Evolutionary conservation across 129 eudicot genomes (phyloP).

Genomic region (Artemisia annua): DNA sequence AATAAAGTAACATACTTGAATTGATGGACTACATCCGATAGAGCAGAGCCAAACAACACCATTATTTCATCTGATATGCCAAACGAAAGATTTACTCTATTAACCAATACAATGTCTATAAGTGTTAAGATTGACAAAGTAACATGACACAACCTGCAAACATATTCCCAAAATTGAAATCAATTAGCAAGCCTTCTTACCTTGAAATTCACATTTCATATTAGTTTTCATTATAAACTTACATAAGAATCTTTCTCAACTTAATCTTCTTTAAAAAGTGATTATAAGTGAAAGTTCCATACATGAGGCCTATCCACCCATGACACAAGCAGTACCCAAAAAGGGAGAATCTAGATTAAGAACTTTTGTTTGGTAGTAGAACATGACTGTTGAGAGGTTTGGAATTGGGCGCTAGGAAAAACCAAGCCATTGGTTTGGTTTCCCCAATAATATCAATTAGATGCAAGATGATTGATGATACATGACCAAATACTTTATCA

Average conservation of each 20-base stretch:
- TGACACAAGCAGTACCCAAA: conserved; percentile 74
- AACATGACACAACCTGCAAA: conserved; percentile 76
- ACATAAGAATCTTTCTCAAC: conserved; percentile 78
- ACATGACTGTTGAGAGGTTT: conserved; percentile 81
- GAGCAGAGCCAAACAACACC: conserved; percentile 88
- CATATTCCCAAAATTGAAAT: conserved; percentile 9
- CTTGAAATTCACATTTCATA: neutral
- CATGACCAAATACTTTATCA: neutral
- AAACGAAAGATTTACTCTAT: conserved; percentile 55
- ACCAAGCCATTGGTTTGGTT: conserved; percentile 93
- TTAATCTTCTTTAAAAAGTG: conserved; percentile 75
- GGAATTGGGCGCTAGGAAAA: conserved; percentile 86
- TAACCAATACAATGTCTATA: conserved; percentile 66
- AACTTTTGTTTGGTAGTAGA: conserved; percentile 78
- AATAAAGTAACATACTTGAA: conserved; percentile 61
- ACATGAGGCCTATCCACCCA: conserved; percentile 93
- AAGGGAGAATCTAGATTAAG: conserved; percentile 83
- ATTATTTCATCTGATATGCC: conserved; percentile 73
- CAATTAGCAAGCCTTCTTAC: conserved; percentile 19
- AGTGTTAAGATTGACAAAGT: conserved; percentile 53
- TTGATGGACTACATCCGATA: conserved; percentile 82
- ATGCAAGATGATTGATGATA: neutral
- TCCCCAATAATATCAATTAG: conserved; percentile 34
- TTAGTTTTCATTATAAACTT: conserved; percentile 29
- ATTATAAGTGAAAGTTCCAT: conserved; percentile 83